Base-by-base conservation (phyloP, 805 yeast species). In the Candida dajiaensis region DNA sequence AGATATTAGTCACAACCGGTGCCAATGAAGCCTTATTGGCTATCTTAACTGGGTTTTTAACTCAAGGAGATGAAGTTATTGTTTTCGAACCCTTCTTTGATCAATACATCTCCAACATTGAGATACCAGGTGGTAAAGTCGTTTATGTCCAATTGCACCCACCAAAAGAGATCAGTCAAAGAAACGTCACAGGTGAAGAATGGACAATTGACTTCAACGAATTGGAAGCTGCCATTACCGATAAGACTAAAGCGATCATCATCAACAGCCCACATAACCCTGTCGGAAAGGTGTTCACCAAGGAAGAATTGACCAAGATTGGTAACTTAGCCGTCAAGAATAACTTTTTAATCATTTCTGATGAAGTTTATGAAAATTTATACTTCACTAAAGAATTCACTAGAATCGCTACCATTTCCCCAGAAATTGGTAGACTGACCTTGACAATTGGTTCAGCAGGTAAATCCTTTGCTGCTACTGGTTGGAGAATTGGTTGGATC, bases 401-500 rank as follows among this genome's bases (percentile, higher is more conserved):
- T 7, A 77, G 98, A 61, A 84, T 94, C 41, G 95, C 97, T 2
- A 80, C 88, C 2, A 69, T 92, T 45, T 72, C 82, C 6, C 90
- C 92, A 6, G 96, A 89, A 57, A 76, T 89, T 49, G 83, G 78
- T 23, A 78, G 79, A 48, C 72, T 89, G 59, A 88, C 97, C 0
- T 69, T 94, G 46, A 83, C 97, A 3, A 95, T 94, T 20, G 98
- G 98, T 1, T 88, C 97, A 25, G 99, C 97, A 7, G 99, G 99
- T 52, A 94, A 94, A 67, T 81, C 96, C 0, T 94, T 94, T 70
- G 96, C 97, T n/a, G 96, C 96, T 39, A 94, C 99, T 12, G 99
- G 99, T 45, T 94, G 98, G 97, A 83, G 99, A 72, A 78, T 94
- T 44, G 99, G 99, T 45, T 94, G 96, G 95, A 76, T 92, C 35